A percentile compares a stretch with the other conserved stretches of the same genome.
phyloP scores from a whole-genome alignment of 257 asterid species.

The Fraxinus cuspidata region DNA sequence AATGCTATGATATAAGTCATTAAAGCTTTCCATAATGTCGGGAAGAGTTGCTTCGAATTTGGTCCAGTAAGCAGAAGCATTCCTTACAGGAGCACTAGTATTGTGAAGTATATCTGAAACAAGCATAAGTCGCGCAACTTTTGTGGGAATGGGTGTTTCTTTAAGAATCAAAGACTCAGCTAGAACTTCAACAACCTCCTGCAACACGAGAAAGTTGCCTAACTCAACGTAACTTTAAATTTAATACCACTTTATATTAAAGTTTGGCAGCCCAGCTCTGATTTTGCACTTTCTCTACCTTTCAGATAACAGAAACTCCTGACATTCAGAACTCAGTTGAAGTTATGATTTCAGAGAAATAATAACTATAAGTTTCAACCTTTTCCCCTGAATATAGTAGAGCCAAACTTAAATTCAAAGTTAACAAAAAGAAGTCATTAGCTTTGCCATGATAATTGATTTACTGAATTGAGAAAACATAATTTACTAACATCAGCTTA shows the following conservation, averaged over 20 bases:
- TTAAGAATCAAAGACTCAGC: conserved; percentile 93
- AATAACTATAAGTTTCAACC: background rate
- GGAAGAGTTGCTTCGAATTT: conserved; percentile 75
- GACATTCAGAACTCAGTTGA: background rate
- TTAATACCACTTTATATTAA: background rate
- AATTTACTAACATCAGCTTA: conserved; percentile 14
- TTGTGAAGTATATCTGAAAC: conserved; percentile 97
- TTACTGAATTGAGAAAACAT: conserved; percentile 9
- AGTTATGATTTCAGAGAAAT: background rate
- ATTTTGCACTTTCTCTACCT: background rate
- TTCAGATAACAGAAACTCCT: no score
- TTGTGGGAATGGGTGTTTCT: conserved; percentile 95
- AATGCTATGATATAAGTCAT: conserved; percentile 63
- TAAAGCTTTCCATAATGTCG: conserved; percentile 58
- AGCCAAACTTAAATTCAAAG: background rate
- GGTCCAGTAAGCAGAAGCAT: conserved; percentile 95
- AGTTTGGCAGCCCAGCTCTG: background rate
- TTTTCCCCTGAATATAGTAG: background rate
- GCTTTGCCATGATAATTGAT: background rate
- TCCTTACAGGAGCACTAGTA: conserved; percentile 93
- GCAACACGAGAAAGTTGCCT: conserved; percentile 42
- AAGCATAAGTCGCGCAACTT: conserved; percentile 98
- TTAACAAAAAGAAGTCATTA: background rate
- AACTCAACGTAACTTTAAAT: background rate
- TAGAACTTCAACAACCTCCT: conserved; percentile 95